Conservation (phyloP, 2,329 filamentous ascomycete species). For the Curvularia sp. region DNA sequence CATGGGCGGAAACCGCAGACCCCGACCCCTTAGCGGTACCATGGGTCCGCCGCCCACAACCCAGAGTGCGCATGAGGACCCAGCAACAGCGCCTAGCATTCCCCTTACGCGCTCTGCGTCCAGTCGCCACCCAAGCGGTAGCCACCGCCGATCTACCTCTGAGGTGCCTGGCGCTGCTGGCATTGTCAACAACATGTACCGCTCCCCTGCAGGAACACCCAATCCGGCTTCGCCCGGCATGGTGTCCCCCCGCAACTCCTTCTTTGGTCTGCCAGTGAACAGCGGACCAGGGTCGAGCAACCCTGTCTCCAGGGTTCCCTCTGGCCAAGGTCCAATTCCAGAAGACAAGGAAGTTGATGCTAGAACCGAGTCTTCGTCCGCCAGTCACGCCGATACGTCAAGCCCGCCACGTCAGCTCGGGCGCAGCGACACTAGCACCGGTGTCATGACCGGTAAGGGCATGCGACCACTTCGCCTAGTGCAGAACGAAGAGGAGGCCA, state of each 20-base stretch:
- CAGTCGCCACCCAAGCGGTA: constrained; percentile 52
- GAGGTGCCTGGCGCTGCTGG: constrained; percentile 67
- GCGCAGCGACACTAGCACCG: constrained; percentile 42
- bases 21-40: constrained; percentile 53
- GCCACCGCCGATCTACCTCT: constrained; percentile 52
- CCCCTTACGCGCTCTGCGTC: constrained; percentile 68
- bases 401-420: constrained; percentile 66
- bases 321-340: constrained; percentile 36
- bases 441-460: constrained; percentile 66
- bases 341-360: constrained; percentile 44
- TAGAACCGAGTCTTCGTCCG: constrained; percentile 33
- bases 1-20: constrained; percentile 54
- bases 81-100: constrained; percentile 77
- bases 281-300: constrained; percentile 49
- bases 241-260: constrained; percentile 46
- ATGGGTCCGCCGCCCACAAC: constrained; percentile 29
- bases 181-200: constrained; percentile 90
- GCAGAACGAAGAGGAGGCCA: constrained; percentile 65
- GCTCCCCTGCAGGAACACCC: constrained; percentile 48
- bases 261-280: constrained; percentile 52
- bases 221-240: constrained; percentile 58
- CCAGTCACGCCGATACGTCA: constrained; percentile 46
- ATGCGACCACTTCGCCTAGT: constrained; percentile 86
- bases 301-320: constrained; percentile 51
- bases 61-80: constrained; percentile 60